phyloP scores from a whole-genome alignment of 2,329 filamentous ascomycete genomes.

The Trichothecium roseum region DNA sequence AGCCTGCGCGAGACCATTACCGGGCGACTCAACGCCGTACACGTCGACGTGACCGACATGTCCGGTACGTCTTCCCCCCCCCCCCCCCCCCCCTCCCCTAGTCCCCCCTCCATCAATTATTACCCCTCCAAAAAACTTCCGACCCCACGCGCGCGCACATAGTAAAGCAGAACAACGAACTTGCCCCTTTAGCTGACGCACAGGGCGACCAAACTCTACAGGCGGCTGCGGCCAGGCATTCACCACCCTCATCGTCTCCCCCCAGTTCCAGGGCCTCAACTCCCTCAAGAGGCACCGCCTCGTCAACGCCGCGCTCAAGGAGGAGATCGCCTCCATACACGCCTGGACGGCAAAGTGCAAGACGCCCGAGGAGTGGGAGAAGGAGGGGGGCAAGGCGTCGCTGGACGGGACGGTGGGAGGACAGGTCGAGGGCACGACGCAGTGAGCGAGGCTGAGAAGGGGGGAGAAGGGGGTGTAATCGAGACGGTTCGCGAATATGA shows the following conservation, averaged over 20 bases:
- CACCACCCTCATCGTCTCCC: conserved; percentile 50
- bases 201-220: conserved; percentile 19
- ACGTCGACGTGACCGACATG: conserved; percentile 86
- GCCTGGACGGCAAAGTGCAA: conserved; percentile 93
- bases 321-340: conserved; percentile 84
- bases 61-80: conserved; percentile 52
- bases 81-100: conserved; percentile 4
- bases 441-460: too few relatives aligned
- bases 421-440: conserved; percentile 24
- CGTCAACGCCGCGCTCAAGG: conserved; percentile 73
- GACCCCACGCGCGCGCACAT: neutral
- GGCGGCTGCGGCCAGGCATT: conserved; percentile 54
- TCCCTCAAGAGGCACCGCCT: conserved; percentile 78
- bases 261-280: conserved; percentile 59
- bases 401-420: conserved; percentile 33
- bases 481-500: too few relatives aligned
- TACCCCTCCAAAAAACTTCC: conserved; percentile 1
- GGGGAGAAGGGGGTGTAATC: neutral
- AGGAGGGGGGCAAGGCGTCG: conserved; percentile 38
- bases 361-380: conserved; percentile 82
- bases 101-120: neutral
- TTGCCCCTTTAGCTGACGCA: too few relatives aligned
- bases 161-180: too few relatives aligned
- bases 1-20: conserved; percentile 59
- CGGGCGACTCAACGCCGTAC: conserved; percentile 58